Conservation (phyloP, 129 eudicot species). For the Dittrichia graveolens region DNA sequence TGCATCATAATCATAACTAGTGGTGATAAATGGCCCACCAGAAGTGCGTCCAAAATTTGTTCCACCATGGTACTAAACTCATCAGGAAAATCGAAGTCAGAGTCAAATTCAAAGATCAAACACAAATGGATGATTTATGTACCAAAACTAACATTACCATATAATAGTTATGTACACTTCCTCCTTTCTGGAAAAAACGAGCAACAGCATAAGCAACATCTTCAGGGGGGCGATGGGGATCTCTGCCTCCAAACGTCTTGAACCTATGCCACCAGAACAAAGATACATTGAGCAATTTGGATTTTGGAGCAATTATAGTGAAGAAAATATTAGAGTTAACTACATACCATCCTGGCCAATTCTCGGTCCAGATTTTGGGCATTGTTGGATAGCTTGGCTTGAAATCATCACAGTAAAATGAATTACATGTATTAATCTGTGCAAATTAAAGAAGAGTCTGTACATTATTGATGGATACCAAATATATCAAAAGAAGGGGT, state of each 20-base stretch:
- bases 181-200: conserved; percentile 93
- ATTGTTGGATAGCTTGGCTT: conserved; percentile 60
- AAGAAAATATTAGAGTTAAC: background rate
- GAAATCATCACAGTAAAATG: conserved; percentile 83
- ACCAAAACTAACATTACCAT: conserved; percentile 53
- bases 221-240: conserved; percentile 94
- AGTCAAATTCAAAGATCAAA: background rate
- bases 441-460: conserved; percentile 21
- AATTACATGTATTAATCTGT: conserved; percentile 96
- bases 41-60: conserved; percentile 98
- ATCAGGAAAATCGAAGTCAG: conserved; percentile 1
- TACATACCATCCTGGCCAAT: conserved; percentile 96
- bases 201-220: conserved; percentile 97
- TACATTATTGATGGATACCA: no score
- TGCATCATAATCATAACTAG: conserved; percentile 99
- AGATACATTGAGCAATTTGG: background rate
- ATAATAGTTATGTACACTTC: conserved; percentile 87
- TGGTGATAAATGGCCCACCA: conserved; percentile 96
- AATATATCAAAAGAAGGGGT: no score
- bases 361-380: conserved; percentile 96
- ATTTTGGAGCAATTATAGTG: background rate
- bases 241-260: conserved; percentile 88
- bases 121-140: conserved; percentile 7
- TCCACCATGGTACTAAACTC: conserved; percentile 90
- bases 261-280: conserved; percentile 54